A percentile compares a stretch with the other conserved stretches of the same genome.
These are phyloP conservation scores for Leccinum boreale DNA, from an alignment of 768 basidiomycete species.

Conservation along the genomic window DNA sequence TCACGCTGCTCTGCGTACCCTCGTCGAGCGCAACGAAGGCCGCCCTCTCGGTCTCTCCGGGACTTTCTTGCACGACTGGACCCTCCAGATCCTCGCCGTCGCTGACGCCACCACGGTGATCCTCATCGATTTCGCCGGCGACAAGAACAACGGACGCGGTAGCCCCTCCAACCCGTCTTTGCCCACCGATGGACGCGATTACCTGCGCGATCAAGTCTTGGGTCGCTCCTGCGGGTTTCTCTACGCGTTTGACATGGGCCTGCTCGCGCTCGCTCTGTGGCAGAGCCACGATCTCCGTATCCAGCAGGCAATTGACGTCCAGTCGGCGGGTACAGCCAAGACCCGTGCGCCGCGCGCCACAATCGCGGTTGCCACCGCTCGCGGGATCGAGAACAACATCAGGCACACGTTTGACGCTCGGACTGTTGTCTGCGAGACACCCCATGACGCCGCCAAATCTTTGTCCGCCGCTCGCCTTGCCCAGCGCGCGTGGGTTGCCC, in stretches of 20 bases:
- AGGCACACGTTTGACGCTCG: constrained; percentile 3
- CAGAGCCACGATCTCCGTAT: constrained; percentile 33
- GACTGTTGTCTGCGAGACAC: not conserved
- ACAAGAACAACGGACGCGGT: constrained; percentile 36
- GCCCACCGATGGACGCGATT: constrained; percentile 22
- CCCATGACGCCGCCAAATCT: not conserved
- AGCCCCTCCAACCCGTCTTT: constrained; percentile 15
- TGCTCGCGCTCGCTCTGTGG: constrained; percentile 30
- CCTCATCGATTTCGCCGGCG: constrained; percentile 25
- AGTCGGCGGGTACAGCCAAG: constrained; percentile 13
- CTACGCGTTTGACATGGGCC: constrained; percentile 30
- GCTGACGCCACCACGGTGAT: constrained; percentile 26
- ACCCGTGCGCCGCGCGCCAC: constrained; percentile 21
- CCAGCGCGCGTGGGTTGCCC: constrained; percentile 31
- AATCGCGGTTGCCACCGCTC: constrained; percentile 12
- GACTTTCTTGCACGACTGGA: constrained; percentile 19
- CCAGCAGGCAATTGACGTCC: constrained; percentile 31
- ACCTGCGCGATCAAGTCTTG: constrained; percentile 29
- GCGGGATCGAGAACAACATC: constrained; percentile 18
- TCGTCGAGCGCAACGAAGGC: constrained; percentile 33
- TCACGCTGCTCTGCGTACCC: constrained; percentile 11
- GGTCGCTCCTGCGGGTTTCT: constrained; percentile 25
- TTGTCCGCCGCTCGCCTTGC: constrained; percentile 19
- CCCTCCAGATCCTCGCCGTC: constrained; percentile 26
- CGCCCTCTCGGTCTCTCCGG: constrained; percentile 31